Conservation (phyloP, 1,284 basidiomycete species). For the Heliocybe sulcata region DNA sequence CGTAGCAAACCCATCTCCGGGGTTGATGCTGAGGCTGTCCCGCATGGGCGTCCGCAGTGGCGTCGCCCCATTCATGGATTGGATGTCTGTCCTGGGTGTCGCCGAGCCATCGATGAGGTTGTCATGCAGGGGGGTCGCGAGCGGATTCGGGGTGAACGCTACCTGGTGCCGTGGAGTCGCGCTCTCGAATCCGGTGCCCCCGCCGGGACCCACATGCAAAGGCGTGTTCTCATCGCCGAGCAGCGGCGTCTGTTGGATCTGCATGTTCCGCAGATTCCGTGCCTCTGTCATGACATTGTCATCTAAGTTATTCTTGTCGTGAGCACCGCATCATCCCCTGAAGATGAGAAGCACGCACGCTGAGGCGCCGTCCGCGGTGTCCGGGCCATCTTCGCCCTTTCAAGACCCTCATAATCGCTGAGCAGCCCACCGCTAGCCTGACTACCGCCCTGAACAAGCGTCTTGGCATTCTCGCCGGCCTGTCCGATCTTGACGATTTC, state of each 20-base stretch:
- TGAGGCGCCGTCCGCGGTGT: constrained; percentile 91
- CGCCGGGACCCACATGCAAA: constrained; percentile 61
- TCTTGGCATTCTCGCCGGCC: constrained; percentile 83
- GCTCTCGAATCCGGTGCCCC: constrained; percentile 85
- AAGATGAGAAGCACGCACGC: constrained; percentile 46
- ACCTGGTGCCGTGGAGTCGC: constrained; percentile 87
- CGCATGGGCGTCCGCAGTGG: constrained; percentile 89
- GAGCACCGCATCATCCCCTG: constrained; percentile 4
- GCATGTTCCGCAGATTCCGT: constrained; percentile 91
- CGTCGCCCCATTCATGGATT: constrained; percentile 50
- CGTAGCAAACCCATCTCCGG: constrained; percentile 46
- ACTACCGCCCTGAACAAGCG: constrained; percentile 73
- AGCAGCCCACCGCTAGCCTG: constrained; percentile 84
- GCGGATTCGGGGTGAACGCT: constrained; percentile 91
- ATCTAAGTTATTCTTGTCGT: constrained; percentile 38
- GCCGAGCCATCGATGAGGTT: constrained; percentile 40
- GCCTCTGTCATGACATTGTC: constrained; percentile 94
- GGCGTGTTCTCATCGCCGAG: constrained; percentile 97
- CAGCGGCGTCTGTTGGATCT: constrained; percentile 87
- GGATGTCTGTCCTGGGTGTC: constrained; percentile 51
- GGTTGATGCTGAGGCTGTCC: constrained; percentile 88
- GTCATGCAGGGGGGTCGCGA: constrained; percentile 73
- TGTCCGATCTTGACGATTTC: constrained; percentile 99
- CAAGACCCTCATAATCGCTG: constrained; percentile 89
- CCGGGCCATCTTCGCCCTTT: constrained; percentile 82